A percentile compares a stretch with the other conserved stretches of the same genome.
These are phyloP conservation scores for Cyberlindnera euphorbiae DNA, from an alignment of 805 yeast genomes.

Conservation along the genomic window DNA sequence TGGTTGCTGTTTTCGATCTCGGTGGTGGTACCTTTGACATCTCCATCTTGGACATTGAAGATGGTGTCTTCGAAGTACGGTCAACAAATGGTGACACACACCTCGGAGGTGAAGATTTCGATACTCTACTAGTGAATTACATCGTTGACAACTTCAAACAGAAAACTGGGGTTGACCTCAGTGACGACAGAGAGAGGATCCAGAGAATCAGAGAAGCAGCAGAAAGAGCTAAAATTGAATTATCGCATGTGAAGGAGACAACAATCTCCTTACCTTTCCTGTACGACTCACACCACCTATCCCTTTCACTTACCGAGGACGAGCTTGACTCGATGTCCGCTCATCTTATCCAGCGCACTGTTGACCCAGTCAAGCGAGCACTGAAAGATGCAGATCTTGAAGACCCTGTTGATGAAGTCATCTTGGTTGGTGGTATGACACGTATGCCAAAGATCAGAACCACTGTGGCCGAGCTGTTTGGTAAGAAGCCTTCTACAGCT, in stretches of 20 bases:
- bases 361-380: conserved; percentile 71
- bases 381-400: conserved; percentile 68
- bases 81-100: conserved; percentile 84
- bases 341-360: conserved; percentile 61
- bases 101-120: conserved; percentile 84
- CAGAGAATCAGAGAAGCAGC: conserved; percentile 79
- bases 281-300: conserved; percentile 55
- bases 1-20: conserved; percentile 58
- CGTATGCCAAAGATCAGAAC: conserved; percentile 78
- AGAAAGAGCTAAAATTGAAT: conserved; percentile 70
- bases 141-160: conserved; percentile 52
- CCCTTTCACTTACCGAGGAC: conserved; percentile 54
- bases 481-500: conserved; percentile 60
- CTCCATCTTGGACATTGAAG: conserved; percentile 71
- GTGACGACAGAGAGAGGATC: conserved; percentile 40
- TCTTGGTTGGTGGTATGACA: conserved; percentile 86
- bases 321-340: conserved; percentile 64
- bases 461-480: conserved; percentile 54
- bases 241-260: conserved; percentile 60
- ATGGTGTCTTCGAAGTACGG: conserved; percentile 75
- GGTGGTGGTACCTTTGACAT: conserved; percentile 90
- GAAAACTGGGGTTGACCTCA: conserved; percentile 33
- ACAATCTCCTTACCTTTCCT: conserved; percentile 69
- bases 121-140: conserved; percentile 52
- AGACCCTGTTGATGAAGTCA: conserved; percentile 66